Percentiles rank a stretch among this genome's conserved stretches.
These are phyloP conservation scores for Citropsis articulata DNA, from an alignment of 345 rosid species.

Conservation along the genomic window DNA sequence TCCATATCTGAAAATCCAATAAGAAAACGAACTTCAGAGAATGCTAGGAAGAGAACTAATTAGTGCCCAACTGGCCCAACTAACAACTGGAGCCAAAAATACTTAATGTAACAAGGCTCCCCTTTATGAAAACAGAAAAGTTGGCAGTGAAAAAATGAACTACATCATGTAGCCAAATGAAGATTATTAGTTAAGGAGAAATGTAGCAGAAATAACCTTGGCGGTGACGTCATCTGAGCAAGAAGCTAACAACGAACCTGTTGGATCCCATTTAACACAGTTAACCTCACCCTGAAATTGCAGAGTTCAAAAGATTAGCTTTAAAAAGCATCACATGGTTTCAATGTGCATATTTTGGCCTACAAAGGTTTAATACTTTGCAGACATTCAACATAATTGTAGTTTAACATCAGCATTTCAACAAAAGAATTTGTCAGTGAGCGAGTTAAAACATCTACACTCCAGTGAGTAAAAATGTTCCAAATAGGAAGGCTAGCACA, in stretches of 20 bases:
- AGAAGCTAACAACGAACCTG: constrained; percentile 86
- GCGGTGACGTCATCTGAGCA: constrained; percentile 98
- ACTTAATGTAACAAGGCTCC: neutral
- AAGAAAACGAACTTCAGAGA: neutral
- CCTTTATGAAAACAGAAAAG: neutral
- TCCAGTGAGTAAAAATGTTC: neutral
- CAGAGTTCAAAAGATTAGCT: constrained; percentile 19
- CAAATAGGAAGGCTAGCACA: neutral
- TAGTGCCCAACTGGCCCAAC: neutral
- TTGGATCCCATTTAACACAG: constrained; percentile 99
- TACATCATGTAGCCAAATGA: neutral
- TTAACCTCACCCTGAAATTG: constrained; percentile 92
- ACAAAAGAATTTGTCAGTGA: neutral
- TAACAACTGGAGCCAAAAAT: neutral
- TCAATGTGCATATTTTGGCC: neutral
- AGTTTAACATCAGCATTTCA: neutral
- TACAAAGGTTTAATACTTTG: neutral
- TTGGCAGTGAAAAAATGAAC: too few relatives aligned
- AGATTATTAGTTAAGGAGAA: neutral
- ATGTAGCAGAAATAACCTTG: constrained; percentile 51
- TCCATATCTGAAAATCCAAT: constrained; percentile 64
- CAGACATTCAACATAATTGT: neutral
- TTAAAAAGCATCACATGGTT: neutral
- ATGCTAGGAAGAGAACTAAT: neutral
- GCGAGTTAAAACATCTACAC: neutral